phyloP scores from a whole-genome alignment of 768 basidiomycete species.

The Phylloporus sp. region DNA sequence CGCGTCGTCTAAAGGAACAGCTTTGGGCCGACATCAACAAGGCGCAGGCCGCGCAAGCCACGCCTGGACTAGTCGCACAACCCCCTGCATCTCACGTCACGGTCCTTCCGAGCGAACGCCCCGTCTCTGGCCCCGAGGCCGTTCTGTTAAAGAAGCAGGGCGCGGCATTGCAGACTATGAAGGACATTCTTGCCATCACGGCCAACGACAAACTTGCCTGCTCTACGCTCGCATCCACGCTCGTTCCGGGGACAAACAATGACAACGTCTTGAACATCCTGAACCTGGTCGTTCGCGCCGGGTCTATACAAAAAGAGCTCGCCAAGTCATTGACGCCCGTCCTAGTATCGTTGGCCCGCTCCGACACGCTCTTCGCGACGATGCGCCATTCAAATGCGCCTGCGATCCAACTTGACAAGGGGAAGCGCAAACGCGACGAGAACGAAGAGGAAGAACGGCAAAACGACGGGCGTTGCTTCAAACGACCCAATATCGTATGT shows the following conservation, averaged over 20 bases:
- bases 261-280: slow-evolving; percentile 54
- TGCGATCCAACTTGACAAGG: slow-evolving; percentile 57
- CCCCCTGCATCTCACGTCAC: background rate
- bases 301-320: slow-evolving; percentile 46
- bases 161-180: slow-evolving; percentile 61
- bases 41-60: slow-evolving; percentile 44
- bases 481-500: slow-evolving; percentile 43
- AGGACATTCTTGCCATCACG: slow-evolving; percentile 53
- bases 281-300: slow-evolving; percentile 41
- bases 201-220: slow-evolving; percentile 53
- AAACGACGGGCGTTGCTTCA: slow-evolving; percentile 30
- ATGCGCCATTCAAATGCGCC: slow-evolving; percentile 61
- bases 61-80: slow-evolving; percentile 18
- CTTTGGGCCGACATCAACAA: slow-evolving; percentile 73
- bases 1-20: slow-evolving; percentile 67
- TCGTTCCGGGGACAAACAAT: slow-evolving; percentile 42
- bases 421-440: slow-evolving; percentile 72
- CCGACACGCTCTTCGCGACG: slow-evolving; percentile 58
- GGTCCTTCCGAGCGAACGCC: slow-evolving; percentile 2
- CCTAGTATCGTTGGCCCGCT: slow-evolving; percentile 62
- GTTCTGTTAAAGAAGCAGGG: slow-evolving; percentile 42
- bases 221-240: slow-evolving; percentile 46
- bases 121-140: slow-evolving; percentile 10
- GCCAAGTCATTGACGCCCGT: slow-evolving; percentile 55
- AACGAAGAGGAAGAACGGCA: slow-evolving; percentile 31